Conservation (phyloP, 257 asterid species). For the Plantago elongata region DNA sequence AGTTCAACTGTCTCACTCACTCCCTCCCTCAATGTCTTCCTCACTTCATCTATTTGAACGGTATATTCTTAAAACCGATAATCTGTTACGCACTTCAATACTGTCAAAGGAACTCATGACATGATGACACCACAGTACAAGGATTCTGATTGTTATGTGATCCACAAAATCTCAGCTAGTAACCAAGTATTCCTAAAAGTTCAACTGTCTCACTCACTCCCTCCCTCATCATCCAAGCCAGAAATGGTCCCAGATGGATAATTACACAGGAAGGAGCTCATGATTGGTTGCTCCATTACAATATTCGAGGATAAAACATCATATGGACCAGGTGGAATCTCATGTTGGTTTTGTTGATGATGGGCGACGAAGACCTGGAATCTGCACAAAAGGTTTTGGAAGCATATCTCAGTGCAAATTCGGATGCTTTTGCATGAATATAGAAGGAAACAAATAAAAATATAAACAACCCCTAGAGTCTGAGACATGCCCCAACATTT, state of each 20-base stretch:
- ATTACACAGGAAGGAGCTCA: conserved; percentile 2
- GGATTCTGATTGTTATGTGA: background rate
- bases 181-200: background rate
- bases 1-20: too few species aligned
- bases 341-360: conserved; percentile 15
- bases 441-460: too few species aligned
- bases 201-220: background rate
- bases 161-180: background rate
- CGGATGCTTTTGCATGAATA: background rate
- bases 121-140: background rate
- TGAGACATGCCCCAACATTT: background rate
- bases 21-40: too few species aligned
- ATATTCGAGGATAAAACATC: background rate
- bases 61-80: too few species aligned
- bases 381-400: conserved; percentile 30
- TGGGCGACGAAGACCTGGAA: conserved; percentile 41
- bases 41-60: too few species aligned
- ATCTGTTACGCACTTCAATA: too few species aligned
- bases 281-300: background rate
- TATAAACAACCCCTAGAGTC: background rate
- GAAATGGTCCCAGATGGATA: conserved; percentile 4
- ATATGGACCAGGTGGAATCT: background rate
- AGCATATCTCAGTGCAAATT: conserved; percentile 5
- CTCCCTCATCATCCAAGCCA: background rate
- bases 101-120: too few species aligned